Evolutionary conservation across 1,284 basidiomycete species (phyloP).

Genomic region (Puccinia horiana): DNA sequence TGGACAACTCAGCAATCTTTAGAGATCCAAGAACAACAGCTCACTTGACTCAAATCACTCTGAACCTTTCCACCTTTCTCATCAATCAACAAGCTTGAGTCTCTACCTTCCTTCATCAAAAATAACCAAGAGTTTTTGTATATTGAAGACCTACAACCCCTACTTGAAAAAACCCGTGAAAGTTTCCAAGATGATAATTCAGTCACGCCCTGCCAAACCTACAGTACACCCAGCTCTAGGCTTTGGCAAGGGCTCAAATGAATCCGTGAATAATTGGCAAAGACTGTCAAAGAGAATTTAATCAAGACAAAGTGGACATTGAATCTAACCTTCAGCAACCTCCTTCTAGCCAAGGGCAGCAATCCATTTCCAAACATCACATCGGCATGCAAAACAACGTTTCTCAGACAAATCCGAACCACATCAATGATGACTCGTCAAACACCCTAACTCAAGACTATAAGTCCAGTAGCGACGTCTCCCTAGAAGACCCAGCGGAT

Average conservation of each 20-base stretch:
- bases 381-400: background rate
- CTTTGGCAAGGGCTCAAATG: background rate
- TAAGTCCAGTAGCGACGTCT: background rate
- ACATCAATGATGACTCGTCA: background rate
- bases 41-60: background rate
- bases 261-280: constrained; percentile 17
- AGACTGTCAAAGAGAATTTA: constrained; percentile 20
- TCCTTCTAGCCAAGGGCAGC: too few relatives aligned
- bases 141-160: constrained; percentile 22
- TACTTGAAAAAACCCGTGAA: constrained; percentile 17
- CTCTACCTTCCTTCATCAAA: background rate
- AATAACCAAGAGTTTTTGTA: background rate
- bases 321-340: background rate
- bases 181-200: constrained; percentile 20
- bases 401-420: background rate
- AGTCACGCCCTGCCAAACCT: constrained; percentile 21
- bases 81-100: background rate
- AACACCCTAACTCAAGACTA: background rate
- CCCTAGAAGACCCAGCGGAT: constrained; percentile 1
- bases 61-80: background rate
- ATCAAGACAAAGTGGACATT: constrained; percentile 1
- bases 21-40: background rate
- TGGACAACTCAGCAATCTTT: constrained; percentile 1
- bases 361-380: too few relatives aligned
- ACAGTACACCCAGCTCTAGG: background rate